Base-by-base conservation (phyloP, 768 basidiomycete species). In the Lentinula edodes region DNA sequence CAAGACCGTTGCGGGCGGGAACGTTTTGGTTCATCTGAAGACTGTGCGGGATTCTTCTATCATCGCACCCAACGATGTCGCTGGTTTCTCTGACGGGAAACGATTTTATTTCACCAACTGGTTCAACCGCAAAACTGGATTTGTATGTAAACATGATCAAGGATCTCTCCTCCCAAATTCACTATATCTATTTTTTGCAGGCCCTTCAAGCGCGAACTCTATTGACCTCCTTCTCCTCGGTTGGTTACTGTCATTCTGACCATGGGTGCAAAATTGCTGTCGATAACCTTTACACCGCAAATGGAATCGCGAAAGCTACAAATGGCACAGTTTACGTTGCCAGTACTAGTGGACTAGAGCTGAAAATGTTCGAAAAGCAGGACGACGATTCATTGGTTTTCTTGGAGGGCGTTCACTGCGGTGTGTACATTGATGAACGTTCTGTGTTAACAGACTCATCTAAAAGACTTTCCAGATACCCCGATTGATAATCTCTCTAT, bases 21-120 rank as follows among this genome's bases (percentile, higher is more conserved):
- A 71, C 28, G 74, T 67, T 0, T 65, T 90, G 53, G 75, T 71
- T 6, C 83, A 89, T 66, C 69, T 90, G 23, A 76, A 70, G 61
- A 90, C 90, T 6, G 72, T 90, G n/a, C 71, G 79, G 36, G 79
- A 87, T 67, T 74, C 79, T 9, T 70, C 82, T 9, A 77, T 91
- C 23, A 50, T 80, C 13, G 83, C 87, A 5, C 90, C 90, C 2
- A 91, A 91, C 67, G 90, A 90, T 66, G 59, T 91, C 10, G 80
- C 84, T 16, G 89, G 89, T 32, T 80, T 77, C 38, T 68, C 81
- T 2, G 85, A 89, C 63, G 87, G 87, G 32, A 75, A 80, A 62
- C 82, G 81, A 41, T 84, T 90, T 61, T 84, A 83, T 69, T 83
- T 90, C 68, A 88, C 88, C 39, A 91, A 91, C 65, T 64, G 43